A percentile compares a stretch with the other conserved stretches of the same genome.
Conservation (phyloP, 2,329 filamentous ascomycete species). For the Aspergillus awamori region DNA sequence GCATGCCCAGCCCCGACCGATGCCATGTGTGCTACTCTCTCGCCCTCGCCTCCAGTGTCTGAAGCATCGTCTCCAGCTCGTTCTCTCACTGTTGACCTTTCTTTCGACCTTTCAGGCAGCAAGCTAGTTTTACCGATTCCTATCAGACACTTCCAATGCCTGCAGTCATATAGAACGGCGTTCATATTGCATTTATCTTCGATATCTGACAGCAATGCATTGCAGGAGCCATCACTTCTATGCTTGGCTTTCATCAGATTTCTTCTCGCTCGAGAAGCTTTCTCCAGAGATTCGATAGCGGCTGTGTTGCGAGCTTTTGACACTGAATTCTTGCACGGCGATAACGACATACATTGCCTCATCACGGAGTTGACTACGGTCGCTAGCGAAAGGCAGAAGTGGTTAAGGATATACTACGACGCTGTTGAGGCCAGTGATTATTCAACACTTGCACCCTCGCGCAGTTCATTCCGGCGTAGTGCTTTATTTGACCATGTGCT, state of each 20-base stretch:
- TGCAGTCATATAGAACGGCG: constrained; percentile 11
- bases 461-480: background rate
- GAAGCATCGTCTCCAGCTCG: background rate
- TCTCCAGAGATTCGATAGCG: background rate
- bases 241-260: constrained; percentile 19
- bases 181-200: constrained; percentile 15
- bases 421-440: constrained; percentile 10
- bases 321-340: constrained; percentile 12
- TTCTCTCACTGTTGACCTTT: background rate
- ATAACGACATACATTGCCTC: constrained; percentile 20
- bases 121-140: constrained; percentile 11
- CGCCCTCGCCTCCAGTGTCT: constrained; percentile 1
- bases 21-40: background rate
- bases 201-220: background rate
- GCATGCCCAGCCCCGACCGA: background rate
- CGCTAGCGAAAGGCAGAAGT: constrained; percentile 9
- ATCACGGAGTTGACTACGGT: constrained; percentile 1
- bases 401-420: constrained; percentile 20
- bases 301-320: constrained; percentile 16
- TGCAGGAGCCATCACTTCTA: constrained; percentile 1
- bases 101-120: constrained; percentile 7
- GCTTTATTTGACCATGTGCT: constrained; percentile 19
- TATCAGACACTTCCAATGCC: background rate
- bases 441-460: background rate
- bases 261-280: constrained; percentile 2